These are phyloP conservation scores for Geosmithia flava DNA, from an alignment of 2,329 filamentous ascomycete species.

Conservation along the genomic window DNA sequence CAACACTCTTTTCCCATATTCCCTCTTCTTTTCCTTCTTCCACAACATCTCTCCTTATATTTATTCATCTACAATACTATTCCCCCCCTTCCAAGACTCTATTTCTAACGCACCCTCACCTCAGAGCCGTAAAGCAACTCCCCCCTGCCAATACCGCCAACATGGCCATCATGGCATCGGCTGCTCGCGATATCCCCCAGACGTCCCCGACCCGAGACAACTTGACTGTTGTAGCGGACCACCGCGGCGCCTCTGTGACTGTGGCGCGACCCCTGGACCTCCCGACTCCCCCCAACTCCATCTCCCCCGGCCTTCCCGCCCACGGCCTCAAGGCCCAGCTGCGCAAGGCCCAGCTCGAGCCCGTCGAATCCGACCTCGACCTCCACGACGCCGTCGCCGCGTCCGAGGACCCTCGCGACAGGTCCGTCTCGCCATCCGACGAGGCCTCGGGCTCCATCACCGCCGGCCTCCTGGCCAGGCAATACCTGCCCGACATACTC, in stretches of 20 bases:
- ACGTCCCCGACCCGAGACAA: conserved; percentile 52
- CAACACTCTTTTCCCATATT: neutral
- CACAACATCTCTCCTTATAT: neutral
- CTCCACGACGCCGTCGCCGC: conserved; percentile 56
- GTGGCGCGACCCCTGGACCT: conserved; percentile 53
- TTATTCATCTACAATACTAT: neutral
- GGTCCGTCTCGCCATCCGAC: conserved; percentile 33
- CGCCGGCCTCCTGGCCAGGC: conserved; percentile 70
- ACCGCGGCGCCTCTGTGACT: conserved; percentile 43
- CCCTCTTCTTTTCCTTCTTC: no score
- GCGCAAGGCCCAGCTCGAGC: conserved; percentile 44
- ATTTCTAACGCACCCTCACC: neutral
- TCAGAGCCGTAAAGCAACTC: neutral
- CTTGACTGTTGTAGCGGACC: conserved; percentile 60
- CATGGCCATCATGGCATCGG: conserved; percentile 55
- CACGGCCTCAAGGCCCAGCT: conserved; percentile 64
- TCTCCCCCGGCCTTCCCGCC: conserved; percentile 76
- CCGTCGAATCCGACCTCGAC: conserved; percentile 78
- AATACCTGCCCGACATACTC: conserved; percentile 84
- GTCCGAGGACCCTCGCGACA: conserved; percentile 17
- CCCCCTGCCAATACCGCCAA: conserved; percentile 17
- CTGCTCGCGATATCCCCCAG: conserved; percentile 56
- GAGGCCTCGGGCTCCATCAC: conserved; percentile 79
- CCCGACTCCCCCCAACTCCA: conserved; percentile 88
- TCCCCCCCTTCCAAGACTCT: neutral